Percentiles rank a stretch among this genome's conserved stretches.
Conservation (phyloP, 1,284 basidiomycete species). For the Gymnopus androsaceus region DNA sequence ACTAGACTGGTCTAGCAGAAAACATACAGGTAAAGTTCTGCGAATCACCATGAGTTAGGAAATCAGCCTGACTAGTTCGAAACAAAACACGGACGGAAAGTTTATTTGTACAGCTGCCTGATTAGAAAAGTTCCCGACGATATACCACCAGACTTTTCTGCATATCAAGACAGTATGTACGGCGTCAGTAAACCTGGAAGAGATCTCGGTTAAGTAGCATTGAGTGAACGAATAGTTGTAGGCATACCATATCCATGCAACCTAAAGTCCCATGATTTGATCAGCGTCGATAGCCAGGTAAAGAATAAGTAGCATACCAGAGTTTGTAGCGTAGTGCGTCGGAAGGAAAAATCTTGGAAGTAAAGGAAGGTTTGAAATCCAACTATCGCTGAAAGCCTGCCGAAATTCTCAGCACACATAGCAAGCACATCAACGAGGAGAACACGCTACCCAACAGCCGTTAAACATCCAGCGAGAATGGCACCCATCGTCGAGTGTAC, state of each 20-base stretch:
- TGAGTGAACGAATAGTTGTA: background rate
- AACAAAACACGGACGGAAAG: background rate
- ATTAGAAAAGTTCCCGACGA: background rate
- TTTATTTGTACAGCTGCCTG: background rate
- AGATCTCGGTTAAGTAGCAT: too few species aligned
- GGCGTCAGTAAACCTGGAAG: background rate
- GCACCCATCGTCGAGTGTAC: too few species aligned
- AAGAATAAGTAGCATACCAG: background rate
- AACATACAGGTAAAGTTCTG: slow-evolving; percentile 4
- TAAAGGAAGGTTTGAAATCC: slow-evolving; percentile 4
- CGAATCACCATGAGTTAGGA: background rate
- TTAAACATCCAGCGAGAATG: too few species aligned
- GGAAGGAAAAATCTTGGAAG: background rate
- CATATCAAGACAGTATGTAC: slow-evolving; percentile 4
- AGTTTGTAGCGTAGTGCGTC: slow-evolving; percentile 2
- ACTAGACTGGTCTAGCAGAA: background rate
- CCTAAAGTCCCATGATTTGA: background rate
- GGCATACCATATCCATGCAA: slow-evolving; percentile 6
- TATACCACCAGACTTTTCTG: background rate
- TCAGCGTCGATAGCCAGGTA: background rate
- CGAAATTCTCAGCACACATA: too few species aligned
- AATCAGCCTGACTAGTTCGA: background rate
- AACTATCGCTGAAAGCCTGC: slow-evolving; percentile 1
- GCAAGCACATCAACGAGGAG: too few species aligned
- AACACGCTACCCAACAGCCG: too few species aligned